Evolutionary conservation across 257 asterid genomes (phyloP), one percentile per base, ranked within the genome.

Genomic region (Ilex aquifolium): DNA sequence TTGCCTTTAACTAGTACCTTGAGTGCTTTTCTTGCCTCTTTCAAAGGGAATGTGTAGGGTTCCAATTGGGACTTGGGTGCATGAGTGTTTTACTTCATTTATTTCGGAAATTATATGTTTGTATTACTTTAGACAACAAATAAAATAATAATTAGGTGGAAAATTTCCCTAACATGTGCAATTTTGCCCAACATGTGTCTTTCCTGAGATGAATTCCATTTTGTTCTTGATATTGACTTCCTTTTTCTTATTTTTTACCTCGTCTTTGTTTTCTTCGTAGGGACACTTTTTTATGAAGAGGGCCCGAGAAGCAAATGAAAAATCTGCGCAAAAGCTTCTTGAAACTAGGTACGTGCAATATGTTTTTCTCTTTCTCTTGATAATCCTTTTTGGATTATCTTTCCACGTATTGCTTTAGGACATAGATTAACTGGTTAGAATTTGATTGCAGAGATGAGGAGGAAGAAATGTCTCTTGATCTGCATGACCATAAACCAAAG

Each of bases 271-370:
- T 48, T 52, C 31, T 59, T 60, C 61, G 49, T 70, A 85, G 95
- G 97, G 95, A 54, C 66, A 79, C 69, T 83, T 80, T 72, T 90
- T 64, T 58, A 83, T 70, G 85, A 72, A 16, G 76, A 85, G 78
- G 77, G 95, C 97, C n/a, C 78, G 77, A 60, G 95, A 85, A 71
- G 85, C 88, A 72, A 85, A 90, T 66, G 91, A 87, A 73, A 56
- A 62, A 64, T 85, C 97, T 65, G 59, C 83, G 56, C 65, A 74
- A 61, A 81, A 71, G 71, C 88, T 90, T 69, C 65, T 66, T 27
- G 70, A 69, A 46, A 59, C 64, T 74, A 87, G 91, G 97, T 87
- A 51, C 61, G 79, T 17, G 59, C 59, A 60, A 56, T 56, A 15
- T 59, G 51, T 50, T 62, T 2, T 69, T 13, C 71, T 55, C 60